A percentile compares a stretch with the other conserved stretches of the same genome.
Conservation (phyloP, 169 alveolate genomes). For the Toxoplasma gondii region DNA sequence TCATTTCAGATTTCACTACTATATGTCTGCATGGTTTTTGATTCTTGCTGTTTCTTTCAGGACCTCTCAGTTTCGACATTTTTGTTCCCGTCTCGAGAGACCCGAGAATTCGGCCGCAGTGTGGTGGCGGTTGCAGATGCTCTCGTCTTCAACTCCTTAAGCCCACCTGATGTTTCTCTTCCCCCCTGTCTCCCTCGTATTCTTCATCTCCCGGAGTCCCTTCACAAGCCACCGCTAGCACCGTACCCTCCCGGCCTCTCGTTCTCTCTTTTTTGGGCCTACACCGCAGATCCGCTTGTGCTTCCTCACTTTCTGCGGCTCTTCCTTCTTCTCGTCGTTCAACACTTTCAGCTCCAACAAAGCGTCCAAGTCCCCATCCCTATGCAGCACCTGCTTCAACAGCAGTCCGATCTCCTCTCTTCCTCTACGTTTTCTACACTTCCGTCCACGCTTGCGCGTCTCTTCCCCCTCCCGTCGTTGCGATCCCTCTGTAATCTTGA, state of each 20-base stretch:
- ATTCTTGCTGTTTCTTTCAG: neutral
- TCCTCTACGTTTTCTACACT: neutral
- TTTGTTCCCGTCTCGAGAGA: constrained; percentile 59
- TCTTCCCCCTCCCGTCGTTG: constrained; percentile 26
- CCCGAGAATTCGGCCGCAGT: constrained; percentile 64
- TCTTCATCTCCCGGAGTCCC: neutral
- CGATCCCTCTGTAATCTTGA: neutral
- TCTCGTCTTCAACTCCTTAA: constrained; percentile 44
- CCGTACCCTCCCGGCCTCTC: constrained; percentile 33
- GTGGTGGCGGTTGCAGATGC: constrained; percentile 46
- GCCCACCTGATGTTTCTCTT: constrained; percentile 48
- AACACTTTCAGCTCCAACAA: constrained; percentile 58
- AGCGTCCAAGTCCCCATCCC: neutral
- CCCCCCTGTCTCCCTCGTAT: constrained; percentile 42
- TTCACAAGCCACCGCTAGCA: neutral
- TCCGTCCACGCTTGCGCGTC: constrained; percentile 45
- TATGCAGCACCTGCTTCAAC: constrained; percentile 23
- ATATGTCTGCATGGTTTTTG: neutral
- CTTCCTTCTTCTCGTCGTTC: constrained; percentile 34
- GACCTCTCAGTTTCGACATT: neutral
- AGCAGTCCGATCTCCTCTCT: neutral
- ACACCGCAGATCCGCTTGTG: constrained; percentile 56
- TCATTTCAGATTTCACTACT: too few relatives aligned
- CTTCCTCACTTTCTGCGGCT: constrained; percentile 48
- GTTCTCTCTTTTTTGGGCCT: constrained; percentile 53